These are phyloP conservation scores for Cystobasidium pallidum DNA, from an alignment of 1,284 basidiomycete species.

Conservation along the genomic window DNA sequence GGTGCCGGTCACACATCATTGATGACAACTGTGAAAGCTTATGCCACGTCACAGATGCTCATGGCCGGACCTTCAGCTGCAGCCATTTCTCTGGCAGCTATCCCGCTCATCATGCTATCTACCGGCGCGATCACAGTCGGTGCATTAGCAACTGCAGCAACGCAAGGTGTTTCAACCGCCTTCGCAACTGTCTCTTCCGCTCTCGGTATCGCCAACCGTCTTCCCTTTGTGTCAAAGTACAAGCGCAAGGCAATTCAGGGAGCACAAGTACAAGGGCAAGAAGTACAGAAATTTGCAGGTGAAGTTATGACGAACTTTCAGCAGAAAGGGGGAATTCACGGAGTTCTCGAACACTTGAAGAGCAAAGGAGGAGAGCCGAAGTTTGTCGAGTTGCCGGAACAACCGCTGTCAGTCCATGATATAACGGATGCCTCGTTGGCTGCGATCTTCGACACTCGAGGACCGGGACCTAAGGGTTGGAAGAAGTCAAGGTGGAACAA, in stretches of 20 bases:
- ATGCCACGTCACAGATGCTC: constrained; percentile 29
- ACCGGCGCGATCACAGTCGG: constrained; percentile 36
- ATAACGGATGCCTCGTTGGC: constrained; percentile 32
- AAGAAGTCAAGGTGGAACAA: constrained; percentile 38
- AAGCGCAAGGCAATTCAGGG: constrained; percentile 27
- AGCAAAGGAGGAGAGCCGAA: constrained; percentile 43
- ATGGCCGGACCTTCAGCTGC: constrained; percentile 40
- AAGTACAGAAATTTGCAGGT: constrained; percentile 38
- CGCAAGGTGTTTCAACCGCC: constrained; percentile 26
- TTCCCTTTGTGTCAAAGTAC: constrained; percentile 36
- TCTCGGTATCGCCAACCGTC: constrained; percentile 19
- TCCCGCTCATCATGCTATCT: constrained; percentile 33
- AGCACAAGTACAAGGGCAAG: constrained; percentile 32
- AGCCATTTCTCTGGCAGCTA: constrained; percentile 40
- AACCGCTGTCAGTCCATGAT: constrained; percentile 39
- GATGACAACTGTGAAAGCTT: neutral
- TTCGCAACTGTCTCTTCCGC: constrained; percentile 25
- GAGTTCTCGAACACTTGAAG: constrained; percentile 36
- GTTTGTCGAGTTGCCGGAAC: constrained; percentile 36
- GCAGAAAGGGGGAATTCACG: constrained; percentile 31
- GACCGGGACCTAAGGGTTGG: constrained; percentile 40
- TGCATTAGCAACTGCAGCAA: constrained; percentile 28
- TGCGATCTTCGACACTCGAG: constrained; percentile 33
- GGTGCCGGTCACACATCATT: neutral
- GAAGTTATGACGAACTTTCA: constrained; percentile 22